Evolutionary conservation across 768 basidiomycete genomes (phyloP), one percentile per base, ranked within the genome.

Genomic region (Favolaschia claudopus): DNA sequence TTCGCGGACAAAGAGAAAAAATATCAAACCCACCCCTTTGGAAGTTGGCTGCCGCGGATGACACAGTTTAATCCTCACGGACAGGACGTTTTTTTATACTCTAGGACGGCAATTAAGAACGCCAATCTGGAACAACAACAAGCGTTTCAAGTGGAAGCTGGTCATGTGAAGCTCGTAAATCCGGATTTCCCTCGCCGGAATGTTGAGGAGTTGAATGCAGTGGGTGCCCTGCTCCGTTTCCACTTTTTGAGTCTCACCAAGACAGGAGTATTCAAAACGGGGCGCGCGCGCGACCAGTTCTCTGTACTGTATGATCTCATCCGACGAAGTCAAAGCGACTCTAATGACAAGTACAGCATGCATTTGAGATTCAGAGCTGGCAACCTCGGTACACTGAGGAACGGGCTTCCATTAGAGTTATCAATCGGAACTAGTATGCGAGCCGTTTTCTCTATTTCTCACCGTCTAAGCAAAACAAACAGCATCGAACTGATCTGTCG

Each of bases 391-490:
- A 60, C 33, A 1, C 36, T 8, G 7, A 25, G 29, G 22, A 55
- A 37, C 42, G 36, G 36, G 39, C n/a, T 22, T 7, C 10, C 1
- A 37, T 60, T 7, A 14, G 13, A 33, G 14, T 14, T 15, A 19
- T 24, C 4, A 60, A 54, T 22, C 36, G 15, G 6, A 27, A 33
- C 1, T 54, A 47, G 58, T 60, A 40, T 2, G 57, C n/a, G n/a
- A n/a, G n/a, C 45, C 17, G 4, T 12, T 22, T 5, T 15, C 15
- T 29, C 7, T 17, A 22, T 12, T n/a, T 22, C 31, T 28, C n/a
- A 4, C 12, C 2, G 19, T 13, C n/a, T 47, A 14, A 33, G 4
- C 5, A 3, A 25, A 7, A 7, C 13, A n/a, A 29, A n/a, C 19
- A 58, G 57, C 22, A 9, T 58, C 13, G 45, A 50, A 17, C 1